Evolutionary conservation across 1,284 basidiomycete genomes (phyloP).

Genomic region (Microbotryum silenes-acaulis): DNA sequence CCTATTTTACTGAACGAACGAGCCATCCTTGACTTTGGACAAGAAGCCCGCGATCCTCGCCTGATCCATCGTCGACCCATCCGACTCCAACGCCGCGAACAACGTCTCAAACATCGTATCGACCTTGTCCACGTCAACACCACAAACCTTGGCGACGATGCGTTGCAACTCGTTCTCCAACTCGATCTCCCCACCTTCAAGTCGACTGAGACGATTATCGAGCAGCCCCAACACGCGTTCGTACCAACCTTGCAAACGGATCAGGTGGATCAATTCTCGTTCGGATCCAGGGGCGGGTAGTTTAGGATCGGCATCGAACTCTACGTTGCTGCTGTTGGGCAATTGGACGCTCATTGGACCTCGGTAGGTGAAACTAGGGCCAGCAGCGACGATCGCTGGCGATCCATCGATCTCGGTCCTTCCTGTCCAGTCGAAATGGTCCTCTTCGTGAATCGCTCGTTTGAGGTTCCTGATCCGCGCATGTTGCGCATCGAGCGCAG

Average conservation of each 20-base stretch:
- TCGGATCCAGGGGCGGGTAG: slow-evolving; percentile 50
- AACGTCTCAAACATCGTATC: slow-evolving; percentile 47
- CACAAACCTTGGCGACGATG: slow-evolving; percentile 29
- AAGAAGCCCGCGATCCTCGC: slow-evolving; percentile 23
- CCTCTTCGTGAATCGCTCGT: slow-evolving; percentile 66
- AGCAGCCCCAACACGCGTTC: slow-evolving; percentile 65
- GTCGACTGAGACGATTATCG: slow-evolving; percentile 26
- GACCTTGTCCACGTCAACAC: slow-evolving; percentile 26
- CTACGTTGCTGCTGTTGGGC: slow-evolving; percentile 27
- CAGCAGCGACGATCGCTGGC: slow-evolving; percentile 42
- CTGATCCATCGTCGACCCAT: slow-evolving; percentile 20
- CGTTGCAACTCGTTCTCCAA: slow-evolving; percentile 31
- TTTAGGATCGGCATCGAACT: slow-evolving; percentile 32
- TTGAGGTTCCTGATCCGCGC: slow-evolving; percentile 73
- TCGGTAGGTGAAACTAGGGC: slow-evolving; percentile 58
- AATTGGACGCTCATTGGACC: slow-evolving; percentile 51
- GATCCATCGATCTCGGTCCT: slow-evolving; percentile 59
- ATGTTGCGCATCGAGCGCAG: slow-evolving; percentile 66
- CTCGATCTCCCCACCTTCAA: slow-evolving; percentile 31
- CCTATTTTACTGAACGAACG: background rate
- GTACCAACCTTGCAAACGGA: slow-evolving; percentile 74
- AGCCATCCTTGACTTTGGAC: slow-evolving; percentile 21
- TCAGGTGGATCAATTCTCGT: slow-evolving; percentile 53
- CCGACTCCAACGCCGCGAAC: slow-evolving; percentile 51
- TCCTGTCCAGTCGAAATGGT: slow-evolving; percentile 79